Evolutionary conservation across 805 yeast species (phyloP).

Genomic region (Saccharomycopsis javanensis): DNA sequence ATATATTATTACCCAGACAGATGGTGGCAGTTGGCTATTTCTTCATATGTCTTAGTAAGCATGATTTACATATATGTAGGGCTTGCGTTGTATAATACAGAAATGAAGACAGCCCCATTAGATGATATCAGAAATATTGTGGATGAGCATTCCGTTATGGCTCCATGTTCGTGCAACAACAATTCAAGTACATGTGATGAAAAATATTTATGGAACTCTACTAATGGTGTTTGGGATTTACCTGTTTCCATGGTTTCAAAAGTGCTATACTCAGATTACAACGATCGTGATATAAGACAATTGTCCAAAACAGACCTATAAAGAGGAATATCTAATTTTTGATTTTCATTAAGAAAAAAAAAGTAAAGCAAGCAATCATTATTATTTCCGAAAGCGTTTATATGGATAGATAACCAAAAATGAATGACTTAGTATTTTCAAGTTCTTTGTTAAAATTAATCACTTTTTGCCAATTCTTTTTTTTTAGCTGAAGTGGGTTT

Average conservation of each 20-base stretch:
- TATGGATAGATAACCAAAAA: too few relatives aligned
- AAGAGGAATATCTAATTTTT: too few relatives aligned
- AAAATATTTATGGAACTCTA: constrained; percentile 42
- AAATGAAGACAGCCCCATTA: constrained; percentile 52
- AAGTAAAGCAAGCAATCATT: too few relatives aligned
- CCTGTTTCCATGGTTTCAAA: constrained; percentile 64
- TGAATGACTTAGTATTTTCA: too few relatives aligned
- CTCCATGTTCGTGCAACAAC: constrained; percentile 26
- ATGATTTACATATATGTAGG: constrained; percentile 69
- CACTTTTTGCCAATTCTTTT: too few relatives aligned
- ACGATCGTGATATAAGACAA: constrained; percentile 3
- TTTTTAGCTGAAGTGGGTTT: too few relatives aligned
- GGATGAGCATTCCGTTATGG: constrained; percentile 48
- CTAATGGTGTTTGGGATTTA: constrained; percentile 82
- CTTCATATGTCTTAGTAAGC: constrained; percentile 56
- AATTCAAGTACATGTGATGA: constrained; percentile 12
- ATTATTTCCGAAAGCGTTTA: too few relatives aligned
- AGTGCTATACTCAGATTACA: constrained; percentile 38
- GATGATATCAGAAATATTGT: constrained; percentile 54
- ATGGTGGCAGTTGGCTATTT: constrained; percentile 83
- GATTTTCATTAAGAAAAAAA: too few relatives aligned
- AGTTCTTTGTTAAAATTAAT: too few relatives aligned
- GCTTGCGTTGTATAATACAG: constrained; percentile 65
- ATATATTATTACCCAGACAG: constrained; percentile 75
- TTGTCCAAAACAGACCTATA: not conserved